Conservation (phyloP, 768 basidiomycete species). For the Suillus fuscotomentosus region DNA sequence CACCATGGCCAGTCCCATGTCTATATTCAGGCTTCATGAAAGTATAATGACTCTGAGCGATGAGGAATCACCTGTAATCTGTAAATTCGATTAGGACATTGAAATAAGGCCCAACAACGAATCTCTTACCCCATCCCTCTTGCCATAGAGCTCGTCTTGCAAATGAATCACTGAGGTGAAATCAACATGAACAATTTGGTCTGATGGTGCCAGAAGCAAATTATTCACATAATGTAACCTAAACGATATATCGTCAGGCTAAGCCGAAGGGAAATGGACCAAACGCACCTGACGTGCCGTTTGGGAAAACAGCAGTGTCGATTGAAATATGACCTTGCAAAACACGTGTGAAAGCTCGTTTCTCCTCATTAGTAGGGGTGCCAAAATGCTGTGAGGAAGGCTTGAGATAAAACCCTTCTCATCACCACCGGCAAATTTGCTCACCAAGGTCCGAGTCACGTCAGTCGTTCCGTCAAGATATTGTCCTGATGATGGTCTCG, state of each 20-base stretch:
- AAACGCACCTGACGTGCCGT: conserved; percentile 66
- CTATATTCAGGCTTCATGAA: conserved; percentile 31
- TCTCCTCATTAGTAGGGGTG: conserved; percentile 77
- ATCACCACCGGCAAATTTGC: conserved; percentile 13
- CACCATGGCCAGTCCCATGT: conserved; percentile 93
- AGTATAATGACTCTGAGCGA: not conserved
- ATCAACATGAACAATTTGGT: conserved; percentile 2
- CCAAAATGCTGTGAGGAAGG: conserved; percentile 74
- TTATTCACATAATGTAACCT: conserved; percentile 58
- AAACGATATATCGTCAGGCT: not conserved
- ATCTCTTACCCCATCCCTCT: conserved; percentile 73
- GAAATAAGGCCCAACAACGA: conserved; percentile 7
- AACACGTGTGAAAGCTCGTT: conserved; percentile 87
- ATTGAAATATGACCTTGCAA: conserved; percentile 90
- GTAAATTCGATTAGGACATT: not conserved
- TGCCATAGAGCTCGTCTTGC: conserved; percentile 80
- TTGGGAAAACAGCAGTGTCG: conserved; percentile 81
- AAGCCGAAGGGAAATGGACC: not conserved
- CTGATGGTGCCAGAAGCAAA: not conserved
- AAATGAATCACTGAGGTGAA: conserved; percentile 62
- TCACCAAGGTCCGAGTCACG: conserved; percentile 84
- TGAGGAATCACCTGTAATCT: conserved; percentile 55
- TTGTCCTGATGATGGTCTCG: conserved; percentile 49
- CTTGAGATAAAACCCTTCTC: not conserved
- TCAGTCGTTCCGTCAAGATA: conserved; percentile 95